Conservation (phyloP, 192 early-diverging fungal species). For the Rhizophagus clarus region DNA sequence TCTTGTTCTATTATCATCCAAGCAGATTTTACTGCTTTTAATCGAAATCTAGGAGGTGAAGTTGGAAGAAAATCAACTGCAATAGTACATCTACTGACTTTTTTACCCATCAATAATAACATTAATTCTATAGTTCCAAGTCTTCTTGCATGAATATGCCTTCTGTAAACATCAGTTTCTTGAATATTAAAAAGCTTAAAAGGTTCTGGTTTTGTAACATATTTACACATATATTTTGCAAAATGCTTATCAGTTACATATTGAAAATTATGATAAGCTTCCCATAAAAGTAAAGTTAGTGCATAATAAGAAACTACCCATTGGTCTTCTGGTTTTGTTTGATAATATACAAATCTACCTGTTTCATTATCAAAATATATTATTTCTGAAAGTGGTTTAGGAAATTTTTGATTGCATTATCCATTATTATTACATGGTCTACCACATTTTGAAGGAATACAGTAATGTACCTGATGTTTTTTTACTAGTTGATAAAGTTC, state of each 20-base stretch:
- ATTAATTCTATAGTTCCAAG: neutral
- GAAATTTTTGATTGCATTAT: neutral
- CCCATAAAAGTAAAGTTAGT: neutral
- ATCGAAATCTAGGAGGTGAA: neutral
- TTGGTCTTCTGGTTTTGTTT: neutral
- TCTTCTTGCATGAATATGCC: neutral
- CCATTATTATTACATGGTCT: neutral
- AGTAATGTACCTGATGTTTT: neutral
- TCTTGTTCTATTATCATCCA: neutral
- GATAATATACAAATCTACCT: neutral
- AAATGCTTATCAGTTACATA: neutral
- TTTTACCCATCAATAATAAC: neutral
- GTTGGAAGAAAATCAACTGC: neutral
- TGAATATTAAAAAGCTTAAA: neutral
- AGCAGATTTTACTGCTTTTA: neutral
- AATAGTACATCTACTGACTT: neutral
- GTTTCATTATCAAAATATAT: neutral
- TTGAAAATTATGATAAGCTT: conserved; percentile 6
- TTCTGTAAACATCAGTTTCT: neutral
- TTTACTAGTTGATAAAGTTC: neutral
- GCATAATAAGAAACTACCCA: conserved; percentile 3
- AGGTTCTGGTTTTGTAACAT: neutral
- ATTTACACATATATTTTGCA: conserved; percentile 9
- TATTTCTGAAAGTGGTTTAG: neutral
- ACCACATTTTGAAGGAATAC: neutral